Base-by-base conservation (phyloP, 2,329 filamentous ascomycete genomes). In the Penicillium sp. region DNA sequence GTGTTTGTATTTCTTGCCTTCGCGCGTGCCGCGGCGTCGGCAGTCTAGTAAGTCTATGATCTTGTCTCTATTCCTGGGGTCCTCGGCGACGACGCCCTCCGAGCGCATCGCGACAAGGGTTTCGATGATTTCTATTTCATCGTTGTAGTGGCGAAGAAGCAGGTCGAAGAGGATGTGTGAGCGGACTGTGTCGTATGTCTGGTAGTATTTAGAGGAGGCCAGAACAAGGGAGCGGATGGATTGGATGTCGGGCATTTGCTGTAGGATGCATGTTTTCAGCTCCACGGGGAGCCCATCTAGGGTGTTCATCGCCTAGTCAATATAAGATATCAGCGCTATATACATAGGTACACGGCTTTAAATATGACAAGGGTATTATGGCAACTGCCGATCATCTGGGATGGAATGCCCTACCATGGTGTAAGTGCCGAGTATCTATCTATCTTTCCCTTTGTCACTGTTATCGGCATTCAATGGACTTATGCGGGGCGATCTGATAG, bases 81-180 rank as follows among this genome's bases (percentile, higher is more conserved):
- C 28, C 21, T 60, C 48, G 2, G 55, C 53, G 3, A 54, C 28
- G 1, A 66, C 26, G 1, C 56, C 58, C 53, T 53, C 54, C 2
- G 65, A 64, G 26, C 63, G 63, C 14, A 64, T 33, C 9, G 63
- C 63, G 28, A 56, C 43, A 12, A 66, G 33, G 18, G 62, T 63
- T 23, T 65, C 65, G 4, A 33, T 7, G 2, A 64, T 56, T 7
- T 58, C 47, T 2, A 65, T 54, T 12, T 59, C 33, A 7, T 51
- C 57, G 18, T 45, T 49, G 30, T 63, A 59, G 11, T 58, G 45
- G 9, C 11, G 18, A 18, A 47, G 47, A 3, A 65, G 12, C 6
- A 59, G 4, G 5, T 23, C n/a, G 0, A 24, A 18, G 1, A 61
- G 59, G 2, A 58, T 2, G 11, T 62, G 47, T 0, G 49, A 38